A percentile compares a stretch with the other conserved stretches of the same genome.
Conservation (phyloP, 2,329 filamentous ascomycete genomes). For the Ilyonectria robusta region DNA sequence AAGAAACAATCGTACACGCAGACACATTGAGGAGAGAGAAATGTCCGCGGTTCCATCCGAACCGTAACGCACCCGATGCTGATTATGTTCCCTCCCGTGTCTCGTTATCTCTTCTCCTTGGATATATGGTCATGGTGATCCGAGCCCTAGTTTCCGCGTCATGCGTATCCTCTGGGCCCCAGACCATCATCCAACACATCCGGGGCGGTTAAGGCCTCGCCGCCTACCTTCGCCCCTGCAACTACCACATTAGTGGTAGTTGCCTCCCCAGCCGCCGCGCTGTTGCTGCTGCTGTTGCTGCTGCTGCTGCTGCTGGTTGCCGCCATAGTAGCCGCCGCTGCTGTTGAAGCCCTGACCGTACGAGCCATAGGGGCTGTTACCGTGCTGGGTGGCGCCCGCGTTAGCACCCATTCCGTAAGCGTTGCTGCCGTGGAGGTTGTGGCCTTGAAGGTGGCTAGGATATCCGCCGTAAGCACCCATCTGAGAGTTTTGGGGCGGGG, state of each 20-base stretch:
- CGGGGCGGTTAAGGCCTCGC: slow-evolving; percentile 8
- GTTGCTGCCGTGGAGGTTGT: slow-evolving; percentile 67
- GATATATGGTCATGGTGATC: slow-evolving; percentile 3
- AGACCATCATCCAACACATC: slow-evolving; percentile 8
- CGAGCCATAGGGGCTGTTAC: slow-evolving; percentile 67
- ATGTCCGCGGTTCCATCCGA: slow-evolving; percentile 46
- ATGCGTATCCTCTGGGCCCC: slow-evolving; percentile 11
- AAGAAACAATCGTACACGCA: slow-evolving; percentile 57
- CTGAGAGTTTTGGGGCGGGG: slow-evolving; percentile 69
- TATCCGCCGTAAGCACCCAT: slow-evolving; percentile 71
- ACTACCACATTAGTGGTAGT: slow-evolving; percentile 66
- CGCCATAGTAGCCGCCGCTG: slow-evolving; percentile 63
- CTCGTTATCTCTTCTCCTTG: slow-evolving; percentile 35
- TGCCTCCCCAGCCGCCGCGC: slow-evolving; percentile 71
- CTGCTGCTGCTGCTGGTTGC: slow-evolving; percentile 51
- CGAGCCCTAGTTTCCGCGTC: slow-evolving; percentile 15
- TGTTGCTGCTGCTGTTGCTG: slow-evolving; percentile 59
- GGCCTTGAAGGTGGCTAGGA: slow-evolving; percentile 67
- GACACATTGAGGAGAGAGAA: slow-evolving; percentile 48
- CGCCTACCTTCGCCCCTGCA: slow-evolving; percentile 46
- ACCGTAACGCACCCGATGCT: slow-evolving; percentile 48
- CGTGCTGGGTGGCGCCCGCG: slow-evolving; percentile 66
- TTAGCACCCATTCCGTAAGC: slow-evolving; percentile 69
- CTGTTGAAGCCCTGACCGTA: slow-evolving; percentile 66
- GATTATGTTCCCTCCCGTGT: slow-evolving; percentile 50